phyloP scores from a whole-genome alignment of 495 filamentous ascomycete genomes.

The Hypoxylon subgilvum region DNA sequence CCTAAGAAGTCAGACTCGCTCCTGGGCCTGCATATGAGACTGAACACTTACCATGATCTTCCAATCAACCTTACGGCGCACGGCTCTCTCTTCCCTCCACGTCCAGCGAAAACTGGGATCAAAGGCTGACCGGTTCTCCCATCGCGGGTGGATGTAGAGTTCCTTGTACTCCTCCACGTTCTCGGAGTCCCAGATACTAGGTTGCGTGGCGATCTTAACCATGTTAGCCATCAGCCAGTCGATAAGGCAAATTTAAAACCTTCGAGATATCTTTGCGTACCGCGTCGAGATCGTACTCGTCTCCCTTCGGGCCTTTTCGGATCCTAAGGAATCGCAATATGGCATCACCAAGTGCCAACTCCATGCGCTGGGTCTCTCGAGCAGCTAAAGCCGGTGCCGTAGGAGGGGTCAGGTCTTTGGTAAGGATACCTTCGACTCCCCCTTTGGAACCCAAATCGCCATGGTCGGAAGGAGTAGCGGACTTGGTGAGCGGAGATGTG shows the following conservation, averaged over 20 bases:
- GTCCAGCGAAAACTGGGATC: slow-evolving; percentile 38
- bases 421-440: slow-evolving; percentile 9
- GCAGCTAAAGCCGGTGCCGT: slow-evolving; percentile 20
- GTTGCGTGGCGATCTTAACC: slow-evolving; percentile 37
- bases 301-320: slow-evolving; percentile 33
- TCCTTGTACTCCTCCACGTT: slow-evolving; percentile 39
- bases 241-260: no score
- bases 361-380: slow-evolving; percentile 25
- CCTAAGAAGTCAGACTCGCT: slow-evolving; percentile 11
- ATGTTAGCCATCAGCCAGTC: slow-evolving; percentile 3
- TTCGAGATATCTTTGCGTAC: no score
- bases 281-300: slow-evolving; percentile 33
- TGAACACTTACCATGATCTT: slow-evolving; percentile 37
- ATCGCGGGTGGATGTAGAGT: slow-evolving; percentile 39
- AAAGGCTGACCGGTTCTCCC: slow-evolving; percentile 39
- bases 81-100: slow-evolving; percentile 36
- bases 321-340: slow-evolving; percentile 34
- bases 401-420: neutral
- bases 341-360: slow-evolving; percentile 31
- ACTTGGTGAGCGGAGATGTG: slow-evolving; percentile 1
- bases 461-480: slow-evolving; percentile 21
- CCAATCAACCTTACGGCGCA: slow-evolving; percentile 38
- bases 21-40: neutral
- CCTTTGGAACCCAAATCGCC: slow-evolving; percentile 12
- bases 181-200: slow-evolving; percentile 41